Evolutionary conservation across 805 yeast genomes (phyloP).

Genomic region (Candida ipomoeae): DNA sequence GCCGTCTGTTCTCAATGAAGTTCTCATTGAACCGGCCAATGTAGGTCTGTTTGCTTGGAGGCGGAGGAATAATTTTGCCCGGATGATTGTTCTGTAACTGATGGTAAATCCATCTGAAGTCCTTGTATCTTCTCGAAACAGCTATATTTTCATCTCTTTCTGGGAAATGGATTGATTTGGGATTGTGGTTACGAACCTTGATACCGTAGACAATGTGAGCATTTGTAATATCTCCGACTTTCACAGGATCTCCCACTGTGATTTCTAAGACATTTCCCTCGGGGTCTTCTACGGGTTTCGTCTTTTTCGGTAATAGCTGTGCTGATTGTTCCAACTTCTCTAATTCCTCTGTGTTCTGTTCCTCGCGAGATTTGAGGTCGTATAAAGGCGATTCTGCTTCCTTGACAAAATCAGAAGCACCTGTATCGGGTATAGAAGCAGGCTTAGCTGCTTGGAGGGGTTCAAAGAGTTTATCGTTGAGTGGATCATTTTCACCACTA

Average conservation of each 20-base stretch:
- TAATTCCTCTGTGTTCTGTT: conserved; percentile 17
- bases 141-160: conserved; percentile 7
- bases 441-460: neutral
- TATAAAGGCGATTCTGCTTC: conserved; percentile 56
- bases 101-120: conserved; percentile 91
- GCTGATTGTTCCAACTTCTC: conserved; percentile 7
- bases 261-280: conserved; percentile 47
- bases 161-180: conserved; percentile 23
- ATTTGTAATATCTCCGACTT: conserved; percentile 84
- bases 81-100: conserved; percentile 84
- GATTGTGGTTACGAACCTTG: conserved; percentile 52
- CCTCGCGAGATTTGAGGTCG: conserved; percentile 25
- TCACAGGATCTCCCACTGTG: conserved; percentile 83
- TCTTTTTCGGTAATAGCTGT: conserved; percentile 8
- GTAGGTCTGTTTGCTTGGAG: conserved; percentile 93
- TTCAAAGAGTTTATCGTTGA: conserved; percentile 22
- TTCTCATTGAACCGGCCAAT: conserved; percentile 89
- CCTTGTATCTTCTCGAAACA: conserved; percentile 84
- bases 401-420: conserved; percentile 34
- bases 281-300: conserved; percentile 1
- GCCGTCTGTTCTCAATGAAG: conserved; percentile 80
- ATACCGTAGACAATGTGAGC: conserved; percentile 88
- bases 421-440: conserved; percentile 9
- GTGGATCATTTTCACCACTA: conserved; percentile 13
- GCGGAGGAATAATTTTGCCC: conserved; percentile 82